A percentile compares a stretch with the other conserved stretches of the same genome.
Conservation (phyloP, 805 yeast species). For the Sugiyamaella marilandica region DNA sequence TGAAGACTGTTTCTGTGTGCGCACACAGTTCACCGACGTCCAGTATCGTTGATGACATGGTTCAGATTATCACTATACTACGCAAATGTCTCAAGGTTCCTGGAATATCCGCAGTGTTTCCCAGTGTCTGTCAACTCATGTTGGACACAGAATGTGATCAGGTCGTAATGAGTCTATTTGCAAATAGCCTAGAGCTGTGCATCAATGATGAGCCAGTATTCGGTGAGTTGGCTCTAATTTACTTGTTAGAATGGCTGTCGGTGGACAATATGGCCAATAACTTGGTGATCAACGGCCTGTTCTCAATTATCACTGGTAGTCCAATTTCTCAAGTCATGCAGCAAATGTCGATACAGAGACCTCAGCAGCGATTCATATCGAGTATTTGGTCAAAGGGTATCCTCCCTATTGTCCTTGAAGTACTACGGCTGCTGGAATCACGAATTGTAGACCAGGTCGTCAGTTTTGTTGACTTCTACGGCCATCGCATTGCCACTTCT, state of each 20-base stretch:
- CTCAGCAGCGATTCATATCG: conserved; percentile 53
- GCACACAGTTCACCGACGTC: conserved; percentile 52
- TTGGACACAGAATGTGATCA: conserved; percentile 57
- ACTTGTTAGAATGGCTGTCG: conserved; percentile 61
- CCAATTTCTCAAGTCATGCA: conserved; percentile 65
- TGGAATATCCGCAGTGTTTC: conserved; percentile 19
- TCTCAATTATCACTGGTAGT: conserved; percentile 65
- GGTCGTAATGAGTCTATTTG: conserved; percentile 58
- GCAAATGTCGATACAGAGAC: conserved; percentile 55
- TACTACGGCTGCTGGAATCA: conserved; percentile 60
- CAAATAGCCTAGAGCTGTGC: conserved; percentile 59
- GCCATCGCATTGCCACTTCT: conserved; percentile 59
- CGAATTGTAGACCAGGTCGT: conserved; percentile 60
- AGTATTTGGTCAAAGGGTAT: conserved; percentile 84
- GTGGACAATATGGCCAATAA: conserved; percentile 61
- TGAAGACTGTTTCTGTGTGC: conserved; percentile 53
- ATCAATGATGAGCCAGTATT: conserved; percentile 53
- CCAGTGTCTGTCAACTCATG: conserved; percentile 48
- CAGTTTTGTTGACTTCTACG: conserved; percentile 56
- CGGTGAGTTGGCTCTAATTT: conserved; percentile 67
- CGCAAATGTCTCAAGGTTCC: conserved; percentile 45
- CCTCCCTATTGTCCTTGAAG: conserved; percentile 57
- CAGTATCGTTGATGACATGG: conserved; percentile 57
- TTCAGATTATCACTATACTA: conserved; percentile 58
- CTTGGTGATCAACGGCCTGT: conserved; percentile 58